Percentiles rank a stretch among this genome's conserved stretches.
phyloP scores from a whole-genome alignment of 345 rosid species.

The Jatropha curcas region DNA sequence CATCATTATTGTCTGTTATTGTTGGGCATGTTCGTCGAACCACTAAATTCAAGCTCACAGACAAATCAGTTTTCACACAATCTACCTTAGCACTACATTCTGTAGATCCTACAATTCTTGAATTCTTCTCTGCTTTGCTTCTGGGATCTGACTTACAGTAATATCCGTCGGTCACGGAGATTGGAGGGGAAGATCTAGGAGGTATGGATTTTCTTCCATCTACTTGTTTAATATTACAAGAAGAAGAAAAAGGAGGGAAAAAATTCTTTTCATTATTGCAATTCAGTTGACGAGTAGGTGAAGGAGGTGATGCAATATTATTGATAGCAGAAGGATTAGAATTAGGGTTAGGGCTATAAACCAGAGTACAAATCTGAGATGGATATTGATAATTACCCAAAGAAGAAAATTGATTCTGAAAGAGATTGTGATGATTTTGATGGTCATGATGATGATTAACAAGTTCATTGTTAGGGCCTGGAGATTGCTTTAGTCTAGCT shows the following conservation, averaged over 20 bases:
- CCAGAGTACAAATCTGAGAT: conserved; percentile 48
- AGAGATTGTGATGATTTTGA: conserved; percentile 23
- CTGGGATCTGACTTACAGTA: conserved; percentile 31
- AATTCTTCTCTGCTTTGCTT: conserved; percentile 40
- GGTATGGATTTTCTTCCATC: conserved; percentile 23
- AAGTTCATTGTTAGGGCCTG: conserved; percentile 30
- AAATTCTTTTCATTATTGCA: conserved; percentile 19
- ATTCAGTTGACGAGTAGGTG: conserved; percentile 31
- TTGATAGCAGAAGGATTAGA: conserved; percentile 29
- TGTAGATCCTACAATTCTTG: conserved; percentile 30
- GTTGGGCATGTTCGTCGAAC: conserved; percentile 45
- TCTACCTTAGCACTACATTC: conserved; percentile 37
- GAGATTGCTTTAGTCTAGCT: conserved; percentile 34
- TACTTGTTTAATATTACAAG: conserved; percentile 25
- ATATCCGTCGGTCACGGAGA: conserved; percentile 28
- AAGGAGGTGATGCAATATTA: conserved; percentile 38
- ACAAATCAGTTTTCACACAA: conserved; percentile 45
- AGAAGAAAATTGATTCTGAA: conserved; percentile 33
- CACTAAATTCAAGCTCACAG: conserved; percentile 64
- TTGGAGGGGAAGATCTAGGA: conserved; percentile 32
- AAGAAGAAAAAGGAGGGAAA: conserved; percentile 38
- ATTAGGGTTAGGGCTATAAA: conserved; percentile 68
- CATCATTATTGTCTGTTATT: conserved; percentile 21
- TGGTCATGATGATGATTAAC: conserved; percentile 34
- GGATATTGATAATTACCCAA: conserved; percentile 38